A percentile compares a stretch with the other conserved stretches of the same genome.
Conservation (phyloP, 495 filamentous ascomycete genomes). For the Rhizodiscina lignyota region DNA sequence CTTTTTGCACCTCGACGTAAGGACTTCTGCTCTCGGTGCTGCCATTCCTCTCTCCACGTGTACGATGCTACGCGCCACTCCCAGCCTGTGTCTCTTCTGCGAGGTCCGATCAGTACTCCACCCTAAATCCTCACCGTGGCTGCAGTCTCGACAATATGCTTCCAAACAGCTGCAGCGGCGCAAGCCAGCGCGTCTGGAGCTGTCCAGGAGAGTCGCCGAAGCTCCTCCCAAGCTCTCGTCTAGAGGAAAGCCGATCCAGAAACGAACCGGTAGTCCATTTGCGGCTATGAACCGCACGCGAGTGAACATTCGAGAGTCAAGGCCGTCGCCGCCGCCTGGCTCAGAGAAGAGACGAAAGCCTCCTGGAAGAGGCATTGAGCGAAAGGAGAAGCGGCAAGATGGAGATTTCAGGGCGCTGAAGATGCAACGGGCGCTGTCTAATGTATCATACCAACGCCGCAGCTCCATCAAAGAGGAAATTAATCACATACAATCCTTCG, state of each 20-base stretch:
- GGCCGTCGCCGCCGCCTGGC: too few species aligned
- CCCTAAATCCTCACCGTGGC: too few species aligned
- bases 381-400: too few species aligned
- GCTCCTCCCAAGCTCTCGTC: slow-evolving; percentile 27
- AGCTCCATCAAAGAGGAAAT: slow-evolving; percentile 52
- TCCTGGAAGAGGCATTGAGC: too few species aligned
- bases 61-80: too few species aligned
- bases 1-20: too few species aligned
- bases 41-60: too few species aligned
- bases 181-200: slow-evolving; percentile 55
- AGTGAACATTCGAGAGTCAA: slow-evolving; percentile 30
- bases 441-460: slow-evolving; percentile 57
- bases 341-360: too few species aligned
- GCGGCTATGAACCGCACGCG: slow-evolving; percentile 68
- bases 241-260: slow-evolving; percentile 19
- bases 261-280: slow-evolving; percentile 43
- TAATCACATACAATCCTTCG: slow-evolving; percentile 54
- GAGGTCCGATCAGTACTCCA: too few species aligned
- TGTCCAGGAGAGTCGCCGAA: slow-evolving; percentile 57
- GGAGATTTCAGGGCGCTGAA: slow-evolving; percentile 68
- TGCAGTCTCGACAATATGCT: too few species aligned
- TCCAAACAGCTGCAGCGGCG: slow-evolving; percentile 22
- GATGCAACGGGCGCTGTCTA: slow-evolving; percentile 70
- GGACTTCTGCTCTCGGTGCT: too few species aligned
- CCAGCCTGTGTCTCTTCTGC: too few species aligned